Evolutionary conservation across 108 stramenopile genomes (phyloP).

Genomic region (Cyclotella choctawhatcheeana): DNA sequence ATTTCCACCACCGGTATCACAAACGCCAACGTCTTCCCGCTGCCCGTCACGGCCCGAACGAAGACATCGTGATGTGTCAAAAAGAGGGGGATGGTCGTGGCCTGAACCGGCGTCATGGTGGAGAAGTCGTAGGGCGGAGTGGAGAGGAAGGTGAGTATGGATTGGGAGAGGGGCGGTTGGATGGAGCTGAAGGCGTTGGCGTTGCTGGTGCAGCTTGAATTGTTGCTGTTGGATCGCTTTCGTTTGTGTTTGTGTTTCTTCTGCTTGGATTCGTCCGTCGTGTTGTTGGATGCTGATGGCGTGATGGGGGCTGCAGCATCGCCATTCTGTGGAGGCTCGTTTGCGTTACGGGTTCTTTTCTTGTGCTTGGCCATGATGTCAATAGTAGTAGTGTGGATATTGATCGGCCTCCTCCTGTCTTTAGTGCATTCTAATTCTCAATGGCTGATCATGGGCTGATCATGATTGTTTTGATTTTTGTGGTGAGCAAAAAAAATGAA

Average conservation of each 20-base stretch:
- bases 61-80: slow-evolving; percentile 95
- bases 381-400: no score
- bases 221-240: slow-evolving; percentile 12
- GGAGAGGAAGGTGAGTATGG: slow-evolving; percentile 64
- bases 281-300: not conserved
- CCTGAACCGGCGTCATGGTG: slow-evolving; percentile 92
- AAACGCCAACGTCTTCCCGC: slow-evolving; percentile 98
- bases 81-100: slow-evolving; percentile 95
- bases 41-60: slow-evolving; percentile 97
- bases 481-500: no score
- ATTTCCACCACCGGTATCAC: slow-evolving; percentile 93
- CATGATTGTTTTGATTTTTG: no score
- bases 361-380: not conserved
- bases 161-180: slow-evolving; percentile 56
- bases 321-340: not conserved
- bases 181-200: slow-evolving; percentile 36
- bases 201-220: not conserved
- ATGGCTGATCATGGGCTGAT: no score
- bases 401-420: not conserved
- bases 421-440: not conserved
- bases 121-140: slow-evolving; percentile 67
- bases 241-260: not conserved
- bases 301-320: not conserved
- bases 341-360: not conserved
- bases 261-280: not conserved